Evolutionary conservation across 1,284 basidiomycete genomes (phyloP).

Genomic region (Mycena sp.): DNA sequence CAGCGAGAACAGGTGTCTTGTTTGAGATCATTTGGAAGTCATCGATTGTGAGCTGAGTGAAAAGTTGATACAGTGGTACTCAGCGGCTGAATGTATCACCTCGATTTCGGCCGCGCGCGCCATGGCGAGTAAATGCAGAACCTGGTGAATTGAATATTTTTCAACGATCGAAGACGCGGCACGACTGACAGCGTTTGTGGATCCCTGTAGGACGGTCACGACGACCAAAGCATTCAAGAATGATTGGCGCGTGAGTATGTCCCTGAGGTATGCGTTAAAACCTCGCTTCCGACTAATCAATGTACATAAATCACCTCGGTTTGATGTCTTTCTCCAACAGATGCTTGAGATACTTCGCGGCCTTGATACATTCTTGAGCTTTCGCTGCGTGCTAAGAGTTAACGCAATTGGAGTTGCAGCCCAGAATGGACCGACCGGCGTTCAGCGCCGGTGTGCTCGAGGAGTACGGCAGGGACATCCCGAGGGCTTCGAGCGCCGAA

Average conservation of each 20-base stretch:
- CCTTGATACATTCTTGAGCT: constrained; percentile 85
- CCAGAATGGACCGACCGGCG: constrained; percentile 59
- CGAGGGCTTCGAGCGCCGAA: constrained; percentile 89
- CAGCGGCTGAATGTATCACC: constrained; percentile 10
- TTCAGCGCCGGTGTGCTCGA: constrained; percentile 87
- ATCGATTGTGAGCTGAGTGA: constrained; percentile 78
- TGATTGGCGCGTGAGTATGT: constrained; percentile 91
- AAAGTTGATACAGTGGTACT: not conserved
- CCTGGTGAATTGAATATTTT: constrained; percentile 52
- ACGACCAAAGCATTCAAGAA: constrained; percentile 93
- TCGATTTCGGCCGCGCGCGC: constrained; percentile 90
- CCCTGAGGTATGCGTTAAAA: constrained; percentile 53
- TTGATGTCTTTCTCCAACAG: constrained; percentile 90
- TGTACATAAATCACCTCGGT: constrained; percentile 63
- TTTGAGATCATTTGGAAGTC: constrained; percentile 93
- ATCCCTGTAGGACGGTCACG: constrained; percentile 88
- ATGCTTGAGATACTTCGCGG: constrained; percentile 85
- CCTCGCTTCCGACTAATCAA: constrained; percentile 9
- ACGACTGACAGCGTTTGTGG: constrained; percentile 85
- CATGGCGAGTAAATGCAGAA: constrained; percentile 94
- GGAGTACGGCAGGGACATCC: constrained; percentile 92
- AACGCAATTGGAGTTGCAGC: not conserved
- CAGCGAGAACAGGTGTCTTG: constrained; percentile 92
- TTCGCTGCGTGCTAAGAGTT: constrained; percentile 64
- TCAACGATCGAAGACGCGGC: not conserved